Conservation (phyloP, 2,329 filamentous ascomycete genomes). For the Fusarium fracticaudum region DNA sequence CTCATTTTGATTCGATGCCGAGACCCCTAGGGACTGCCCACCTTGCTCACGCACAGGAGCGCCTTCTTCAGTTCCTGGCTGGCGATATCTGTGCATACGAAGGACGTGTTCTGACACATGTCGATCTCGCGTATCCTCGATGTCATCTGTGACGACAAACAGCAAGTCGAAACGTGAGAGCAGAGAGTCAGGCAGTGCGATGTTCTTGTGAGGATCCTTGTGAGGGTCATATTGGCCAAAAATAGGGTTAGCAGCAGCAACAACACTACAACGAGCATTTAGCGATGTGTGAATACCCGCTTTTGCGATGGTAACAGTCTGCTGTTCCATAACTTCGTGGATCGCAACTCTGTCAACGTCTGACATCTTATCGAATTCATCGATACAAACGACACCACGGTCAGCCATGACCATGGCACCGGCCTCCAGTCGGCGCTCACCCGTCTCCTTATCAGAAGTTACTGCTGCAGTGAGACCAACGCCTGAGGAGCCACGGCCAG, state of each 20-base stretch:
- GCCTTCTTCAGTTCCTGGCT: slow-evolving; percentile 92
- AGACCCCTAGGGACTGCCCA: slow-evolving; percentile 86
- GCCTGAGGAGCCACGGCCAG: slow-evolving; percentile 93
- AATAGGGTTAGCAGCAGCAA: slow-evolving; percentile 96
- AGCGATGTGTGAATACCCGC: slow-evolving; percentile 97
- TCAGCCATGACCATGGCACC: slow-evolving; percentile 99
- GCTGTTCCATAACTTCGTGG: slow-evolving; percentile 99
- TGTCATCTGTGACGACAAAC: slow-evolving; percentile 97
- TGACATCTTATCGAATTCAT: slow-evolving; percentile 99
- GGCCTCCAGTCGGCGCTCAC: slow-evolving; percentile 91
- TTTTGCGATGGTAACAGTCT: slow-evolving; percentile 98
- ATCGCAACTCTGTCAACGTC: slow-evolving; percentile 98
- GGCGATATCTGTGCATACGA: slow-evolving; percentile 95
- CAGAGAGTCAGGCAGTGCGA: slow-evolving; percentile 93
- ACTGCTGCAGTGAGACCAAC: slow-evolving; percentile 98
- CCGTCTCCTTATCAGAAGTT: slow-evolving; percentile 96
- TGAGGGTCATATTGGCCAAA: slow-evolving; percentile 98
- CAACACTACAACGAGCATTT: slow-evolving; percentile 95
- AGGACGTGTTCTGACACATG: slow-evolving; percentile 96
- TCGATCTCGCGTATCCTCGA: slow-evolving; percentile 91
- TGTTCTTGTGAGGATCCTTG: slow-evolving; percentile 99
- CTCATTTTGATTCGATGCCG: slow-evolving; percentile 79
- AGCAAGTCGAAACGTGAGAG: slow-evolving; percentile 98
- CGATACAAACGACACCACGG: slow-evolving; percentile 96
- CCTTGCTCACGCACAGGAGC: slow-evolving; percentile 90